Evolutionary conservation across 495 filamentous ascomycete species (phyloP).

Genomic region (Neurospora sp.): DNA sequence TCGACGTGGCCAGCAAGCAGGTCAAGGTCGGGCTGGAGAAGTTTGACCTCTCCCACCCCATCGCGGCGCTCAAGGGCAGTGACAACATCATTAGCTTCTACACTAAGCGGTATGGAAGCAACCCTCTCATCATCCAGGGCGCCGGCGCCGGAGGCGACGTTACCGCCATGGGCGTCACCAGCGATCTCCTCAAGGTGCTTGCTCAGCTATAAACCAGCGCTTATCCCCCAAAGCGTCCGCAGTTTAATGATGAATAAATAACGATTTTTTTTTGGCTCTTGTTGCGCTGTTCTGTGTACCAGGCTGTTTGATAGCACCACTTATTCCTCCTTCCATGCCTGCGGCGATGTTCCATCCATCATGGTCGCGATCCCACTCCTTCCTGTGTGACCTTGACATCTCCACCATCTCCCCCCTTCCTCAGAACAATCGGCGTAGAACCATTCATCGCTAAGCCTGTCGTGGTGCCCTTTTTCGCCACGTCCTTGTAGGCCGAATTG

Average conservation of each 20-base stretch:
- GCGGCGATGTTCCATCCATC: not conserved
- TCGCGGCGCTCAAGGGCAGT: conserved; percentile 88
- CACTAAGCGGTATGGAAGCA: conserved; percentile 82
- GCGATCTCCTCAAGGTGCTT: conserved; percentile 80
- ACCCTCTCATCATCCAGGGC: conserved; percentile 87
- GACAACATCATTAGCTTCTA: conserved; percentile 99
- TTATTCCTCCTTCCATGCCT: not conserved
- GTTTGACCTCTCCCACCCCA: conserved; percentile 72
- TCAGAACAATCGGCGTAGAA: not conserved
- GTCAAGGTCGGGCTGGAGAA: conserved; percentile 86
- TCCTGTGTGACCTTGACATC: not conserved
- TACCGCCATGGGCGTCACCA: conserved; percentile 90
- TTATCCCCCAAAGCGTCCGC: not conserved
- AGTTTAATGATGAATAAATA: not conserved
- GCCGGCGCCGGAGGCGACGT: conserved; percentile 91
- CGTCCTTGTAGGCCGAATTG: not conserved
- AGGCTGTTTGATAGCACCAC: not conserved
- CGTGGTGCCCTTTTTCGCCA: not conserved
- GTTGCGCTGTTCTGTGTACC: not conserved
- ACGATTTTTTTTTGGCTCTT: not conserved
- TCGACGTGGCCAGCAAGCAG: conserved; percentile 63
- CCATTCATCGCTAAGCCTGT: not conserved
- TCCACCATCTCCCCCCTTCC: not conserved
- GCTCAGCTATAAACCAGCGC: conserved; percentile 25
- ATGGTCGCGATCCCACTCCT: not conserved